These are phyloP conservation scores for Phialemoniopsis sp. DNA, from an alignment of 2,329 filamentous ascomycete species.

Conservation along the genomic window DNA sequence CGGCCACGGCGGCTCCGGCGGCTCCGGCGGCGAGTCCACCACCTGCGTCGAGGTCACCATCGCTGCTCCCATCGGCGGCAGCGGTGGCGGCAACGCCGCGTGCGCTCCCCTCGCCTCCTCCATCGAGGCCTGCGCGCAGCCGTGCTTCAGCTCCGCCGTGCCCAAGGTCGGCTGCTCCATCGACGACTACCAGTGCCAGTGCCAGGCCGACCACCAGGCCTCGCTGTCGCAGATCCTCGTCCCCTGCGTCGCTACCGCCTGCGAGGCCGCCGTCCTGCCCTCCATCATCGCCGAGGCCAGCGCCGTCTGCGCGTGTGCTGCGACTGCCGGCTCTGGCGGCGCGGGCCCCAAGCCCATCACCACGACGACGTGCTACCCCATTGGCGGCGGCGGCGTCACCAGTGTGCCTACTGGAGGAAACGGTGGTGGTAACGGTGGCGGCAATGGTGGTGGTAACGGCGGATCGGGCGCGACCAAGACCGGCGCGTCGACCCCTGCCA, in stretches of 20 bases:
- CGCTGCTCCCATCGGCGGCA: neutral
- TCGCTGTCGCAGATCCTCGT: neutral
- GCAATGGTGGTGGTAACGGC: too few species aligned
- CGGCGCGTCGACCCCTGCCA: neutral
- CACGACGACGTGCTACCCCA: too few species aligned
- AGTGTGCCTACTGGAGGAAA: too few species aligned
- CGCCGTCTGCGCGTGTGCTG: constrained; percentile 2
- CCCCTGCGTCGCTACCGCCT: constrained; percentile 5
- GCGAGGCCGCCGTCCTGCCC: neutral
- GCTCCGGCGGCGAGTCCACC: neutral
- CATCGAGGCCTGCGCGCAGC: constrained; percentile 1
- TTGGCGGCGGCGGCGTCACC: too few species aligned
- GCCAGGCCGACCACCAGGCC: constrained; percentile 3
- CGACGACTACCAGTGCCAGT: constrained; percentile 5
- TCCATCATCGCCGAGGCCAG: neutral
- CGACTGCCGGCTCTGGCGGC: too few species aligned
- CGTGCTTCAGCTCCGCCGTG: constrained; percentile 3
- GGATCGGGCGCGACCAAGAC: neutral
- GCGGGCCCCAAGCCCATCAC: too few species aligned
- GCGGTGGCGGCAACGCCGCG: too few species aligned
- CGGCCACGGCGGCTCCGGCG: too few species aligned
- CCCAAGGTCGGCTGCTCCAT: constrained; percentile 1
- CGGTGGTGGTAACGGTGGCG: too few species aligned
- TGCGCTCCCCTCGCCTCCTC: too few species aligned
- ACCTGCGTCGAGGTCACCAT: neutral